Conservation (phyloP, 2,329 filamentous ascomycete genomes). For the Pseudodiploospora longispora region DNA sequence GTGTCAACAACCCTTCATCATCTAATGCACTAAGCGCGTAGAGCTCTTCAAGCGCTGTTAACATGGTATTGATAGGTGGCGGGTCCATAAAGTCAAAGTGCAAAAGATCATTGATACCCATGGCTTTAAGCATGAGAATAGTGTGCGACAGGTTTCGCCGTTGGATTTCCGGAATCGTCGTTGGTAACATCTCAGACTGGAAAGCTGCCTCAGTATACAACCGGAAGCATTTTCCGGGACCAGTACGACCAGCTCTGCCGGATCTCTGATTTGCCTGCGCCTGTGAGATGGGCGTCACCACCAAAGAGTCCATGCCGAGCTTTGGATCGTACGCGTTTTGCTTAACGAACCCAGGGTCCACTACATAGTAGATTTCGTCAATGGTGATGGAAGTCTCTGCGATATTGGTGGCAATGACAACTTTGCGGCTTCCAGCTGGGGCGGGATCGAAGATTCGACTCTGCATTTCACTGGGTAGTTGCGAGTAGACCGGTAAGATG, state of each 20-base stretch:
- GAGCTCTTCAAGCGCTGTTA: conserved; percentile 89
- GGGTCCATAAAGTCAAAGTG: conserved; percentile 99
- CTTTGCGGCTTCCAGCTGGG: conserved; percentile 76
- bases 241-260: conserved; percentile 86
- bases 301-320: conserved; percentile 92
- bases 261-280: conserved; percentile 93
- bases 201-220: conserved; percentile 93
- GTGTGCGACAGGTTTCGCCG: conserved; percentile 86
- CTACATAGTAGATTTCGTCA: conserved; percentile 93
- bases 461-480: conserved; percentile 87
- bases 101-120: conserved; percentile 96
- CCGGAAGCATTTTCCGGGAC: conserved; percentile 91
- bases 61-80: conserved; percentile 93
- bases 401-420: conserved; percentile 97
- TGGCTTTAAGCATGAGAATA: conserved; percentile 96
- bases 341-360: conserved; percentile 96
- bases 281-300: conserved; percentile 93
- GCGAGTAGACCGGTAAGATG: conserved; percentile 93
- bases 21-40: conserved; percentile 89
- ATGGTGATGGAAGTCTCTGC: conserved; percentile 98
- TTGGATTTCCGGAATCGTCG: conserved; percentile 93
- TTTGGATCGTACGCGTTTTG: conserved; percentile 97
- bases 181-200: conserved; percentile 94
- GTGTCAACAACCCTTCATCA: conserved; percentile 87
- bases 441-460: conserved; percentile 92